Conservation (phyloP, 345 rosid species). For the Turritis glabra region DNA sequence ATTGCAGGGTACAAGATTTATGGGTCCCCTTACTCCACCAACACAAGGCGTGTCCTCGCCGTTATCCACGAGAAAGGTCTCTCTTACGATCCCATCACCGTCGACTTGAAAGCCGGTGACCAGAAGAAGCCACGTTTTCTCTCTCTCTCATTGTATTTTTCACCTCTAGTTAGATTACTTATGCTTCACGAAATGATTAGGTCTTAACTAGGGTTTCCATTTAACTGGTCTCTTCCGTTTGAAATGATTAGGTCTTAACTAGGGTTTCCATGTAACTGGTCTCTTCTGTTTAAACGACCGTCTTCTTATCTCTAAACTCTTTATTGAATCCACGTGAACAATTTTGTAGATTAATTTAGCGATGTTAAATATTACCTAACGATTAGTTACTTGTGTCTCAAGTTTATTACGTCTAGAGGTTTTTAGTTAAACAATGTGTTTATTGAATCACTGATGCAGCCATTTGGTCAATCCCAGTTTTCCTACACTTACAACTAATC, state of each 20-base stretch:
- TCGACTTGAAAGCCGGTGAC: slow-evolving; percentile 16
- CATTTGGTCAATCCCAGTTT: slow-evolving; percentile 66
- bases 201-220: not conserved
- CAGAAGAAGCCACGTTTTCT: slow-evolving; percentile 23
- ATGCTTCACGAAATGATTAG: not conserved
- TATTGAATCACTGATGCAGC: slow-evolving; percentile 43
- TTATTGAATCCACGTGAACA: not conserved
- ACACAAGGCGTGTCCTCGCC: slow-evolving; percentile 37
- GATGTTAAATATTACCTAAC: too few species aligned
- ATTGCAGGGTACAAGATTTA: slow-evolving; percentile 21
- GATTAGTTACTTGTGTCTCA: not conserved
- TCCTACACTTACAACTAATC: slow-evolving; percentile 26
- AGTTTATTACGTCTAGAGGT: not conserved
- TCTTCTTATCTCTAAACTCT: not conserved
- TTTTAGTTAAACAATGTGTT: not conserved
- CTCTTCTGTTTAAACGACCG: not conserved
- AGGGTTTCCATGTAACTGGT: not conserved
- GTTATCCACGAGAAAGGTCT: slow-evolving; percentile 32
- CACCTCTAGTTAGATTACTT: not conserved
- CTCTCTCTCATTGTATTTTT: slow-evolving; percentile 30
- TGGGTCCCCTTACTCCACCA: slow-evolving; percentile 28
- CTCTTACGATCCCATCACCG: slow-evolving; percentile 19
- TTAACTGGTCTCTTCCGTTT: not conserved
- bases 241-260: not conserved
- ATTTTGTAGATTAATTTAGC: too few species aligned